Evolutionary conservation across 148 eudicot species (phyloP), one percentile per base, ranked within the genome.

Genomic region (Pharnaceum exiguum): DNA sequence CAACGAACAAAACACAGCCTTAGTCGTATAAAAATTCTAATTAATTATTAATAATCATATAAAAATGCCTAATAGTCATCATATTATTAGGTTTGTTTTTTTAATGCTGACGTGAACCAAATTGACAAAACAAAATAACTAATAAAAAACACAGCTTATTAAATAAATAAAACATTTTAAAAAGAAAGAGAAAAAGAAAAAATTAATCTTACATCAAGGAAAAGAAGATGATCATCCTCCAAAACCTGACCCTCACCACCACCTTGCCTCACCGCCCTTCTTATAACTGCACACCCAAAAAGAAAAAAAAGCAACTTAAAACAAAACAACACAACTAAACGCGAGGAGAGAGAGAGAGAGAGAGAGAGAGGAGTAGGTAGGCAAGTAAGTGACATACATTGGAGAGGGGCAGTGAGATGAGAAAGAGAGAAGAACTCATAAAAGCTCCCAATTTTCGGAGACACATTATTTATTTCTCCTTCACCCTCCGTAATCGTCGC

Each of bases 361-460:
- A 54, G 58, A 49, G 40, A 64, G 65, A 69, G 42, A n/a, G n/a
- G n/a, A n/a, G n/a, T n/a, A n/a, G n/a, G n/a, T n/a, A n/a, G n/a
- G n/a, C n/a, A n/a, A n/a, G n/a, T n/a, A n/a, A n/a, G n/a, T n/a
- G 15, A 1, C 48, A 55, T 72, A 94, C 99, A 86, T 23, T 94
- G 99, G 61, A 94, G 57, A 51, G 96, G 99, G 53, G 99, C 93
- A 45, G 90, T 79, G 73, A 89, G 89, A 59, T 94, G 91, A 33
- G 96, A 79, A 37, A 94, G 89, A 27, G 99, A 94, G 68, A 94
- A 94, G 79, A 94, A 94, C 60, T 94, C 95, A 55, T 94, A 89
- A 31, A 94, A 94, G 75, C 89, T 86, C 7, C 89, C 96, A 18
- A 94, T 76, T 81, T 81, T 89, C 15, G 95, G 99, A 61, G 82